Percentiles rank a stretch among this genome's conserved stretches.
phyloP scores from a whole-genome alignment of 2,329 filamentous ascomycete genomes.

The Paecilomyces dactylethromorphus region DNA sequence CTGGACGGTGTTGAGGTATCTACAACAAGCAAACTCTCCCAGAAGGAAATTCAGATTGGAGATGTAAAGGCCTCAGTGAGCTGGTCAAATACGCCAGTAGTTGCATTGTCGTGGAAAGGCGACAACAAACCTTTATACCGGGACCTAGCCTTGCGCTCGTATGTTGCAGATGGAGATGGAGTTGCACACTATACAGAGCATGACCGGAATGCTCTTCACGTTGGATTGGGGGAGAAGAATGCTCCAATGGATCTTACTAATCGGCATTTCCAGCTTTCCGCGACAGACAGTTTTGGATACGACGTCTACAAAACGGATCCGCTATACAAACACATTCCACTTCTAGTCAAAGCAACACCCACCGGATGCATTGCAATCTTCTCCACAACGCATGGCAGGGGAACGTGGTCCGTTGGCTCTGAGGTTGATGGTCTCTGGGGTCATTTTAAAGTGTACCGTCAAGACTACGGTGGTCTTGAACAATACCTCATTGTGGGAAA shows the following conservation, averaged over 20 bases:
- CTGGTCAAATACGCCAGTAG: constrained; percentile 52
- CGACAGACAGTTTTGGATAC: constrained; percentile 68
- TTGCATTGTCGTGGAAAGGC: constrained; percentile 50
- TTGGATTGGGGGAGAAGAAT: constrained; percentile 66
- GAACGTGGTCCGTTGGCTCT: constrained; percentile 59
- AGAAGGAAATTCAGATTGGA: constrained; percentile 41
- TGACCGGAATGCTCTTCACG: constrained; percentile 57
- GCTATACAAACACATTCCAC: constrained; percentile 68
- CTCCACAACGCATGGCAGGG: constrained; percentile 59
- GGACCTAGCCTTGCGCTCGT: constrained; percentile 61
- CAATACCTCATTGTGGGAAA: constrained; percentile 63
- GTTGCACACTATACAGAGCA: constrained; percentile 61
- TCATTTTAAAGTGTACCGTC: constrained; percentile 65
- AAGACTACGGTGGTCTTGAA: constrained; percentile 65
- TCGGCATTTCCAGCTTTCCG: constrained; percentile 59
- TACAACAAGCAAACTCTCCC: constrained; percentile 18
- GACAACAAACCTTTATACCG: constrained; percentile 50
- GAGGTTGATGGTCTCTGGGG: constrained; percentile 74
- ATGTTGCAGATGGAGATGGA: constrained; percentile 55
- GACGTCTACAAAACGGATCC: constrained; percentile 65
- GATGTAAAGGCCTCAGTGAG: constrained; percentile 51
- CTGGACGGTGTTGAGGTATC: constrained; percentile 23
- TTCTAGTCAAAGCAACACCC: constrained; percentile 62
- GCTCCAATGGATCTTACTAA: constrained; percentile 67
- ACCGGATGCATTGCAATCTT: constrained; percentile 61